phyloP scores from a whole-genome alignment of 202 grass and related monocot genomes.

The Setaria viridis region DNA sequence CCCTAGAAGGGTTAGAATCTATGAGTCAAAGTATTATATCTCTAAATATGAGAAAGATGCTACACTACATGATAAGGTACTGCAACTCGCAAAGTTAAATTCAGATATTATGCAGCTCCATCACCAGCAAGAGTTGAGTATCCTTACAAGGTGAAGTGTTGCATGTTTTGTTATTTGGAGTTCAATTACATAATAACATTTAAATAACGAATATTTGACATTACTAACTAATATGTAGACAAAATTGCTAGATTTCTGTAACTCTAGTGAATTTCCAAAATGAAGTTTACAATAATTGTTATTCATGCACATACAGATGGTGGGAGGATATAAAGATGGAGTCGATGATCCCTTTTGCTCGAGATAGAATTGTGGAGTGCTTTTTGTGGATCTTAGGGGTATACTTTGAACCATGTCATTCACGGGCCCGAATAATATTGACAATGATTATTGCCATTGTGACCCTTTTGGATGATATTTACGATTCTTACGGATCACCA shows the following conservation, averaged over 20 bases:
- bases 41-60: background rate
- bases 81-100: constrained; percentile 17
- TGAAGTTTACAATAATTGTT: background rate
- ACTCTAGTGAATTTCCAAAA: background rate
- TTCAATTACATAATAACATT: background rate
- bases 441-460: constrained; percentile 12
- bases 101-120: constrained; percentile 19
- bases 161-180: background rate
- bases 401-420: constrained; percentile 37
- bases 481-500: background rate
- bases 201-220: background rate
- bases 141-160: constrained; percentile 15
- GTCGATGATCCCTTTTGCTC: background rate
- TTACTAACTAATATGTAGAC: too few species aligned
- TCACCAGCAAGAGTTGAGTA: constrained; percentile 6
- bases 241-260: background rate
- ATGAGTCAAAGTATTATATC: constrained; percentile 12
- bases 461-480: constrained; percentile 16
- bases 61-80: background rate
- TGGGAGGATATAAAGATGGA: background rate
- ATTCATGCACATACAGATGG: background rate
- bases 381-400: constrained; percentile 34
- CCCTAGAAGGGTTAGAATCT: constrained; percentile 23
- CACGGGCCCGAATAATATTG: constrained; percentile 28
- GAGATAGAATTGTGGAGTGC: constrained; percentile 11